These are phyloP conservation scores for Pilatotrama ljubarskyi DNA, from an alignment of 768 basidiomycete genomes.

Conservation along the genomic window DNA sequence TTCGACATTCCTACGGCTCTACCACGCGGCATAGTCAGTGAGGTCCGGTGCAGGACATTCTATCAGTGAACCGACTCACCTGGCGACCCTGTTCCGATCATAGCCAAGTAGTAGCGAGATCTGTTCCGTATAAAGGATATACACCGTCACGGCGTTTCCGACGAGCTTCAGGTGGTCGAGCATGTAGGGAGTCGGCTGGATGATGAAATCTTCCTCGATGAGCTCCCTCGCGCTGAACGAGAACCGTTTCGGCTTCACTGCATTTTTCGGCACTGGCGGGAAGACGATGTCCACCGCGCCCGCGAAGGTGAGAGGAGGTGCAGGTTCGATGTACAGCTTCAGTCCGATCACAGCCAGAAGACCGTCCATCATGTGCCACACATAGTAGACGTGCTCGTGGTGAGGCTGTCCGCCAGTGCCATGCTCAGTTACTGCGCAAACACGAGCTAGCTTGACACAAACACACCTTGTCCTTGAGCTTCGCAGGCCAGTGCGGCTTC, in stretches of 20 bases:
- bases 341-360: conserved; percentile 6
- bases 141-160: conserved; percentile 15
- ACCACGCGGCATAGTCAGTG: neutral
- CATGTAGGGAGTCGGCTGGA: conserved; percentile 11
- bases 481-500: conserved; percentile 10
- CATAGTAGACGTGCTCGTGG: conserved; percentile 1
- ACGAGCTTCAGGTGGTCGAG: conserved; percentile 16
- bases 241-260: conserved; percentile 1
- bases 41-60: neutral
- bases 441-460: too few species aligned
- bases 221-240: conserved; percentile 13
- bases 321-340: conserved; percentile 1
- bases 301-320: conserved; percentile 1
- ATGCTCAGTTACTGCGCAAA: neutral
- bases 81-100: conserved; percentile 5
- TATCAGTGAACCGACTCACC: neutral
- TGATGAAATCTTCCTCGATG: conserved; percentile 13
- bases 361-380: conserved; percentile 11
- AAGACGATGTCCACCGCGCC: conserved; percentile 4
- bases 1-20: conserved; percentile 15
- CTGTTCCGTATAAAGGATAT: neutral
- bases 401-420: neutral
- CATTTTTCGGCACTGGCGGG: neutral
- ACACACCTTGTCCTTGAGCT: conserved; percentile 9
- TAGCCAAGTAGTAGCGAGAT: conserved; percentile 2